Conservation (phyloP, 2,329 filamentous ascomycete species). For the Fusarium floridanum region DNA sequence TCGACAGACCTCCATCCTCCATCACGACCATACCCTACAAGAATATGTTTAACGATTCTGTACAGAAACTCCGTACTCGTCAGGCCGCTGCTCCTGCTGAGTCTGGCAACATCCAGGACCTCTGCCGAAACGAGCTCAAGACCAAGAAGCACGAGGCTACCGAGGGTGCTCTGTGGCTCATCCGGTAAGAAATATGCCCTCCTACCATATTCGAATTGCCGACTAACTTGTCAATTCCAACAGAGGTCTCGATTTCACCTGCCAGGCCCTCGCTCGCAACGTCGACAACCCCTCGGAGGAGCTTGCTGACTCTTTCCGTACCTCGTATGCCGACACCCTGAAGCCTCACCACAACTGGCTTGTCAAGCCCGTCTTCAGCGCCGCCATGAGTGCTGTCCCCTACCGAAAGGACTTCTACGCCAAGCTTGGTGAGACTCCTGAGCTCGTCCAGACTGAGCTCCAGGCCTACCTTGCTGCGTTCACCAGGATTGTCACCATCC, state of each 20-base stretch:
- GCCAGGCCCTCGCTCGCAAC: conserved; percentile 85
- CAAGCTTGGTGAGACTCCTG: conserved; percentile 80
- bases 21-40: background rate
- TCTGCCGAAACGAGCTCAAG: conserved; percentile 89
- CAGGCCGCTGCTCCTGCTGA: conserved; percentile 82
- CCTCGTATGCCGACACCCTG: conserved; percentile 86
- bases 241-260: conserved; percentile 95
- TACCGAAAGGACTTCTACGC: conserved; percentile 94
- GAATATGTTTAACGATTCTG: conserved; percentile 32
- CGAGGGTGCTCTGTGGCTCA: conserved; percentile 91
- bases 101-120: conserved; percentile 86
- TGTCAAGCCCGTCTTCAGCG: conserved; percentile 91
- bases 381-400: conserved; percentile 92
- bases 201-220: background rate
- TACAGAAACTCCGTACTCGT: conserved; percentile 88
- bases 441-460: conserved; percentile 74
- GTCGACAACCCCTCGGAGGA: conserved; percentile 76
- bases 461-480: conserved; percentile 80
- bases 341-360: conserved; percentile 93
- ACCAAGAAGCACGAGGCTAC: conserved; percentile 89
- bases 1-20: background rate
- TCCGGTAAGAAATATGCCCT: conserved; percentile 71
- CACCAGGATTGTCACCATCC: conserved; percentile 81
- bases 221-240: conserved; percentile 3
- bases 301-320: conserved; percentile 87